Evolutionary conservation across 2,329 filamentous ascomycete species (phyloP), one percentile per base, ranked within the genome.

Genomic region (Saccharata proteae): DNA sequence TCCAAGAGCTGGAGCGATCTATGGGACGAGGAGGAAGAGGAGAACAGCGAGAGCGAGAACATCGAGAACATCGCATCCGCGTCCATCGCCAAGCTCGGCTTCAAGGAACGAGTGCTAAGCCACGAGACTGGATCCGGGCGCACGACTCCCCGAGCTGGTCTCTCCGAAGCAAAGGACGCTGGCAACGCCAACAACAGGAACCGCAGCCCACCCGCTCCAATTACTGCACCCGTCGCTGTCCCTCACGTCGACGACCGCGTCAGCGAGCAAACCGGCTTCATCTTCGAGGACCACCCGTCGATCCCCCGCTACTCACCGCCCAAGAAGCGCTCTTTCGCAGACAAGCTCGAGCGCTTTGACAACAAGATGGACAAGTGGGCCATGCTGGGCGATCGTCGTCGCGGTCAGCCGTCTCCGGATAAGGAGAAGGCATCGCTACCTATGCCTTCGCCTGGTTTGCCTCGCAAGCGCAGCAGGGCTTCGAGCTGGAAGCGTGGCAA

Each of bases 1-100:
- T 93, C 90, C 35, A 96, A 96, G 77, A 96, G 90, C 65, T 98
- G 90, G 90, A 93, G 86, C 49, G 90, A 98, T 55, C 75, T 96
- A 55, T 94, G 85, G 79, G 88, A 96, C 37, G 88, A 96, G 55
- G 88, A 96, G 52, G 88, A 96, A 32, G 85, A 90, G 48, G 77
- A 80, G 41, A n/a, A n/a, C n/a, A n/a, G n/a, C n/a, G 75, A 41
- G 16, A 17, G 48, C 30, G 49, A 80, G 40, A 72, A 81, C 44
- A 65, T 68, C 20, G 71, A 78, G 45, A 73, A 78, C 23, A n/a
- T n/a, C n/a, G n/a, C n/a, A n/a, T n/a, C n/a, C n/a, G 43, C 32
- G 32, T 42, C 48, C 29, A 54, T 51, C 45, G 40, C 43, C 35
- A 47, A 49, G 32, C 28, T 34, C 18, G 27, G 30, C 12, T 38